These are phyloP conservation scores for Carex cristatella DNA, from an alignment of 176 grass and related monocot genomes.

Conservation along the genomic window DNA sequence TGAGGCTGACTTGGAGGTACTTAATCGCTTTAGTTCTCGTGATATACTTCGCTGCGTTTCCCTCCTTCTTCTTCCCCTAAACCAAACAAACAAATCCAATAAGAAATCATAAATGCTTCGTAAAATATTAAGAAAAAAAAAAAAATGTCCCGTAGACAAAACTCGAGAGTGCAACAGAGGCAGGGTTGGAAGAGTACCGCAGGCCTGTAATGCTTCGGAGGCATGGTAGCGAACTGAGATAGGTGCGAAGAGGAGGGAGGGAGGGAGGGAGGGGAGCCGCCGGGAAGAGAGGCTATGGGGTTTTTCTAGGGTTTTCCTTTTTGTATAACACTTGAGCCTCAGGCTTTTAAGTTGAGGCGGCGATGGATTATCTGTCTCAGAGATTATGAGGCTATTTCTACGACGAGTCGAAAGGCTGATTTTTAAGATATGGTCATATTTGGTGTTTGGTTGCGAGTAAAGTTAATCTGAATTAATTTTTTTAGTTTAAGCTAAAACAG, in stretches of 20 bases:
- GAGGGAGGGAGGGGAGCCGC: not conserved
- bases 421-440: not conserved
- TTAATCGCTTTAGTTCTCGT: conserved; percentile 84
- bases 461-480: no score
- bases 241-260: not conserved
- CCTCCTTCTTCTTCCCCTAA: conserved; percentile 96
- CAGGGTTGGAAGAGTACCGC: conserved; percentile 31
- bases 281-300: not conserved
- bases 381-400: not conserved
- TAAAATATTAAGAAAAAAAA: not conserved
- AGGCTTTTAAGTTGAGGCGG: not conserved
- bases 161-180: not conserved
- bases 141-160: not conserved
- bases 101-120: not conserved
- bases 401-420: not conserved
- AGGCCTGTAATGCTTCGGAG: conserved; percentile 84
- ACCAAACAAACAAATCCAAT: not conserved
- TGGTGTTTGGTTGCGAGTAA: no score
- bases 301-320: not conserved
- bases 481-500: no score
- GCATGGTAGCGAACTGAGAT: conserved; percentile 36
- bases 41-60: conserved; percentile 92
- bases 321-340: not conserved
- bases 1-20: conserved; percentile 70
- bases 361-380: not conserved